Percentiles rank a stretch among this genome's conserved stretches.
Evolutionary conservation across 257 asterid species (phyloP).

Genomic region (Salvia rosmarinus): DNA sequence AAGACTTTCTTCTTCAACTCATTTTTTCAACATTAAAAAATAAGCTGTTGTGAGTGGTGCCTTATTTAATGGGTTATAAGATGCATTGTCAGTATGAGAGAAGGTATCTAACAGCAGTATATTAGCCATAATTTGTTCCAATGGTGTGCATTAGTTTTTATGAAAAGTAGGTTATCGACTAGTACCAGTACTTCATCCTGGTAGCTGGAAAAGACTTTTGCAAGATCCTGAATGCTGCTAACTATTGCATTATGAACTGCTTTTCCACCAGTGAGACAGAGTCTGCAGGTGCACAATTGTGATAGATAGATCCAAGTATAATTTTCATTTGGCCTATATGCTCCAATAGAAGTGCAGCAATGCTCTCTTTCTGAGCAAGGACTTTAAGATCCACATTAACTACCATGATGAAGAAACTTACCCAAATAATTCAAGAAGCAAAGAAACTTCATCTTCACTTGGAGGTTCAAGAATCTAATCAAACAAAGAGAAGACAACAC

Average conservation of each 20-base stretch:
- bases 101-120: conserved; percentile 2
- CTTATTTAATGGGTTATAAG: neutral
- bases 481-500: conserved; percentile 36
- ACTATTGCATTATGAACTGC: conserved; percentile 93
- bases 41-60: conserved; percentile 9
- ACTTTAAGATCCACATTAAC: conserved; percentile 16
- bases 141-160: conserved; percentile 12
- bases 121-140: conserved; percentile 9
- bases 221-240: conserved; percentile 97
- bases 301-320: conserved; percentile 35
- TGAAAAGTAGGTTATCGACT: conserved; percentile 22
- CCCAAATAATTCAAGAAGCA: conserved; percentile 89
- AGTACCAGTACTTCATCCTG: conserved; percentile 93
- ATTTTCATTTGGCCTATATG: conserved; percentile 19
- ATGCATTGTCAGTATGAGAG: conserved; percentile 9
- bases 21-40: neutral
- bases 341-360: conserved; percentile 29
- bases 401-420: conserved; percentile 45
- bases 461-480: conserved; percentile 93
- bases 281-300: conserved; percentile 53
- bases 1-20: conserved; percentile 14
- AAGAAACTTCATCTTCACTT: conserved; percentile 85
- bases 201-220: conserved; percentile 82
- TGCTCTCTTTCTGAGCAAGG: conserved; percentile 20
- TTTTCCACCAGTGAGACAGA: conserved; percentile 91